phyloP scores from a whole-genome alignment of 306 rosid species.

The Lathyrus oleraceus region DNA sequence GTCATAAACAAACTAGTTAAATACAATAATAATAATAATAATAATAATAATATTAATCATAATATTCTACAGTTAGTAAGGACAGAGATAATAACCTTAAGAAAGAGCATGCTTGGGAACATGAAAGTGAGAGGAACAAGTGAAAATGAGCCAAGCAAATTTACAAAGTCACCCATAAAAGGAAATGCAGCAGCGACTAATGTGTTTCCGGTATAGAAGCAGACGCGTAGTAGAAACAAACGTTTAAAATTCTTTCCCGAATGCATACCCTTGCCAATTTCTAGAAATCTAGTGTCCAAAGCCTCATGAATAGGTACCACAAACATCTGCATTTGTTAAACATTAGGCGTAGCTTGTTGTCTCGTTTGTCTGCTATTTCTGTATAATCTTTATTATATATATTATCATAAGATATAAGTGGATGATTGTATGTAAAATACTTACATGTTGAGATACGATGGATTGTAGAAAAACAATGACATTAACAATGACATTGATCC shows the following conservation, averaged over 20 bases:
- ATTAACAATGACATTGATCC: conserved; percentile 48
- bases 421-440: neutral
- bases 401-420: too few relatives aligned
- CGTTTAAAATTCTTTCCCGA: conserved; percentile 46
- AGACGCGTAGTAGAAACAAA: conserved; percentile 38
- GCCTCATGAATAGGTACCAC: conserved; percentile 56
- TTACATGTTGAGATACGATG: conserved; percentile 57
- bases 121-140: conserved; percentile 59
- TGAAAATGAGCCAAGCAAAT: conserved; percentile 53
- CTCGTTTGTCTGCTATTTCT: too few relatives aligned
- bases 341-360: too few relatives aligned
- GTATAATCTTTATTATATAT: too few relatives aligned
- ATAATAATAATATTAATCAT: neutral
- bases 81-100: conserved; percentile 41
- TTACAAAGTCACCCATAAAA: conserved; percentile 64
- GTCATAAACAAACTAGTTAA: neutral
- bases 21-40: neutral
- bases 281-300: conserved; percentile 51
- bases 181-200: conserved; percentile 56
- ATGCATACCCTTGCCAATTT: conserved; percentile 43
- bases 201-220: conserved; percentile 46
- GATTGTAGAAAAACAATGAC: conserved; percentile 53
- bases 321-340: conserved; percentile 46
- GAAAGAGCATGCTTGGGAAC: conserved; percentile 65
- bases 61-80: neutral